phyloP scores from a whole-genome alignment of 2,329 filamentous ascomycete species.

The Sporothrix schenckii region DNA sequence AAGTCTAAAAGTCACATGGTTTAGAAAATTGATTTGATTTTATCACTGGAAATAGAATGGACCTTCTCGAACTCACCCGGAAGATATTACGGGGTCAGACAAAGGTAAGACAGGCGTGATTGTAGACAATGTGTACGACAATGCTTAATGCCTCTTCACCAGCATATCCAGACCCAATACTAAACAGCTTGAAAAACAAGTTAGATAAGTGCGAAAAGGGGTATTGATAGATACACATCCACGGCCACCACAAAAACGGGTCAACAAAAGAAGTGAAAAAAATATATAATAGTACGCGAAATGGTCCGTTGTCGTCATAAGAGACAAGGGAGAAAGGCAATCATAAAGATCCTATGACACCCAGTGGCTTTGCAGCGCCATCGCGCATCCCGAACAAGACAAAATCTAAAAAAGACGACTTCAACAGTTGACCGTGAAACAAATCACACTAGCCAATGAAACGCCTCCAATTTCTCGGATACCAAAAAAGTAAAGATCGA shows the following conservation, averaged over 20 bases:
- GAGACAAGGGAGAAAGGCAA: too few species aligned
- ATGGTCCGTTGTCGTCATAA: neutral
- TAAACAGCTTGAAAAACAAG: neutral
- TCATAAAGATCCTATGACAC: neutral
- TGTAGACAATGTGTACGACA: too few species aligned
- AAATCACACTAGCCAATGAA: slow-evolving; percentile 3
- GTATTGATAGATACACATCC: slow-evolving; percentile 25
- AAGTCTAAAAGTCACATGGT: slow-evolving; percentile 7
- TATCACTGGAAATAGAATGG: neutral
- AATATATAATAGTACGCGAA: neutral
- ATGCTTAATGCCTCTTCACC: too few species aligned
- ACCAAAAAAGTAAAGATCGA: neutral
- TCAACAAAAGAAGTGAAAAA: neutral
- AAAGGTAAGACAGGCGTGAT: too few species aligned
- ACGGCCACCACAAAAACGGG: neutral
- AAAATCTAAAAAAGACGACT: neutral
- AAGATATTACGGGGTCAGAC: too few species aligned
- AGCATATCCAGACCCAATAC: too few species aligned
- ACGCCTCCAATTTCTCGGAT: neutral
- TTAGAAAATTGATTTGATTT: neutral
- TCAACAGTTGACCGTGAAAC: neutral
- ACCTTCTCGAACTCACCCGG: neutral
- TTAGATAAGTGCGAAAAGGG: slow-evolving; percentile 4
- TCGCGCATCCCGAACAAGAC: neutral
- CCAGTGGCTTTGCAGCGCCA: neutral